Evolutionary conservation across 441 rosid species (phyloP).

Genomic region (Arabidopsis hybrid): DNA sequence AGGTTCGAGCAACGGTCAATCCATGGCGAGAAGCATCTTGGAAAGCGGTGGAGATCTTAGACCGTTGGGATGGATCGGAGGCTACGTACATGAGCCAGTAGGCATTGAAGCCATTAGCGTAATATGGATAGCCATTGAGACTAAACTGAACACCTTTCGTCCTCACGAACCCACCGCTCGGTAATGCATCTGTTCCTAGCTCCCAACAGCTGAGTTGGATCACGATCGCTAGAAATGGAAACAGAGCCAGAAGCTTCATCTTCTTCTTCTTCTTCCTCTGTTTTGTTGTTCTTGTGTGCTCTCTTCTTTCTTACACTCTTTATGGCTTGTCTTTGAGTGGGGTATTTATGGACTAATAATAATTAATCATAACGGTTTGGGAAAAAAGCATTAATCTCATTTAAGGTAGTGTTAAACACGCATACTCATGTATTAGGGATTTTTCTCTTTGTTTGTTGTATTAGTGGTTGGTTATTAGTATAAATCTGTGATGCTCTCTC

Average conservation of each 20-base stretch:
- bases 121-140: conserved; percentile 77
- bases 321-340: conserved; percentile 3
- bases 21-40: conserved; percentile 77
- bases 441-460: neutral
- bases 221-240: conserved; percentile 44
- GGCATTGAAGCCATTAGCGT: conserved; percentile 94
- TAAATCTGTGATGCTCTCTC: neutral
- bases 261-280: neutral
- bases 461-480: neutral
- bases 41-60: conserved; percentile 69
- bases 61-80: conserved; percentile 80
- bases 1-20: conserved; percentile 83
- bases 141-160: conserved; percentile 75
- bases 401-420: conserved; percentile 28
- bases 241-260: conserved; percentile 48
- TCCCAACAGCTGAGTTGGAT: conserved; percentile 35
- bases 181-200: conserved; percentile 46
- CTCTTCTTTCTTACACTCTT: conserved; percentile 23
- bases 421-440: neutral
- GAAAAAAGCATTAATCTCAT: conserved; percentile 13
- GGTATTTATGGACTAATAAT: conserved; percentile 39
- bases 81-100: conserved; percentile 95
- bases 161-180: conserved; percentile 68
- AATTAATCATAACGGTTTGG: conserved; percentile 19
- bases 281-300: neutral